A percentile compares a stretch with the other conserved stretches of the same genome.
These are phyloP conservation scores for Torulaspora quercuum DNA, from an alignment of 805 yeast genomes.

Conservation along the genomic window DNA sequence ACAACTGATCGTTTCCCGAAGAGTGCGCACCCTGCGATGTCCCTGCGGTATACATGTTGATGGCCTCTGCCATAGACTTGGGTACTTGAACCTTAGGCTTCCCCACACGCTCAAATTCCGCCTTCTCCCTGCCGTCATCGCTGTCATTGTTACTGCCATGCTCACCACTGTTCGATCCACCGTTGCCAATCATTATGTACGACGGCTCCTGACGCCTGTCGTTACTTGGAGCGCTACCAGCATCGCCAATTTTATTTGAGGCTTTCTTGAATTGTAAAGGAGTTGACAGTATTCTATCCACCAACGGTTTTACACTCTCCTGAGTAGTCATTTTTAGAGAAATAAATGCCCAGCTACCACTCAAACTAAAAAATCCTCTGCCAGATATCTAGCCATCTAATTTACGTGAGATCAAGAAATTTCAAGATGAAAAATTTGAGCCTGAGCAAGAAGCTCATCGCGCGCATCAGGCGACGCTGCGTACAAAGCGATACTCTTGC, in stretches of 20 bases:
- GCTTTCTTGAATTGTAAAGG: slow-evolving; percentile 58
- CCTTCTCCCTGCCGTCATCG: slow-evolving; percentile 2
- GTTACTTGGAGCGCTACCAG: slow-evolving; percentile 53
- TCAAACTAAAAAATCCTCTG: too few species aligned
- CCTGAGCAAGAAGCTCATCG: too few species aligned
- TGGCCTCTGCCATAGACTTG: slow-evolving; percentile 48
- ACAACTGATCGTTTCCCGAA: slow-evolving; percentile 6
- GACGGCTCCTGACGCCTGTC: slow-evolving; percentile 45
- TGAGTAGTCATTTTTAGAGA: slow-evolving; percentile 31
- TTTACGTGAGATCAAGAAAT: too few species aligned
- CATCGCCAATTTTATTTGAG: slow-evolving; percentile 4
- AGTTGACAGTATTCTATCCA: slow-evolving; percentile 57
- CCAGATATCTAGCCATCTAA: too few species aligned
- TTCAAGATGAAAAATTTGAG: too few species aligned
- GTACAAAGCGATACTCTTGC: too few species aligned
- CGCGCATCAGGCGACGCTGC: too few species aligned
- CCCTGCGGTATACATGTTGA: slow-evolving; percentile 35
- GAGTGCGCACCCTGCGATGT: not conserved
- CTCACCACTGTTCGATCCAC: slow-evolving; percentile 13
- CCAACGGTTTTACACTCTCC: slow-evolving; percentile 45
- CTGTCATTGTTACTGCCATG: slow-evolving; percentile 32
- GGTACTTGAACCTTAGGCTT: slow-evolving; percentile 57
- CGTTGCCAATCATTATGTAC: slow-evolving; percentile 44
- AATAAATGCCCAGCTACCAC: too few species aligned
- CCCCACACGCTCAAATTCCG: slow-evolving; percentile 38